A percentile compares a stretch with the other conserved stretches of the same genome.
Evolutionary conservation across 2,329 filamentous ascomycete genomes (phyloP).

Genomic region (Talaromyces verruculosus): DNA sequence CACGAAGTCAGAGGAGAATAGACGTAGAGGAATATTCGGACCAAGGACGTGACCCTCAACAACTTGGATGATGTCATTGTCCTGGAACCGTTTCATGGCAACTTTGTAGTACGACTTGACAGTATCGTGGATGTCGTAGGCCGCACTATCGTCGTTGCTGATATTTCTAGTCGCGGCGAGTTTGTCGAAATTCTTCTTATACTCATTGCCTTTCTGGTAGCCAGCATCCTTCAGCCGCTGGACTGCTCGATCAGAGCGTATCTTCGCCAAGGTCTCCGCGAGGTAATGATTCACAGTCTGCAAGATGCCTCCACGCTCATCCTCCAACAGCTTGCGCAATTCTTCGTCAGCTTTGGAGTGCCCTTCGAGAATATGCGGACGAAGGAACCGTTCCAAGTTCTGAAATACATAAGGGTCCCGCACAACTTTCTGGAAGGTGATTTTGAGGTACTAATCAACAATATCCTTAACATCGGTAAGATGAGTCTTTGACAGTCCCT

Average conservation of each 20-base stretch:
- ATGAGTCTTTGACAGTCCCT: not conserved
- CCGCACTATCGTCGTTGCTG: conserved; percentile 42
- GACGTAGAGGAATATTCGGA: conserved; percentile 50
- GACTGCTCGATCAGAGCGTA: conserved; percentile 25
- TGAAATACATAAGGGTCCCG: conserved; percentile 34
- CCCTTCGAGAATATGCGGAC: not conserved
- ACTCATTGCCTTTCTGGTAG: not conserved
- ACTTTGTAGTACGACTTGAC: conserved; percentile 64
- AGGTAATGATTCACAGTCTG: conserved; percentile 57
- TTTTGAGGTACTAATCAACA: conserved; percentile 14
- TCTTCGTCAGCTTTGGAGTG: conserved; percentile 45
- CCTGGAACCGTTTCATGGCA: conserved; percentile 61
- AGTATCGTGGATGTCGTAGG: conserved; percentile 60
- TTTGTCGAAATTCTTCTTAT: too few relatives aligned
- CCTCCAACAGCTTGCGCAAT: conserved; percentile 50
- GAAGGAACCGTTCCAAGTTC: conserved; percentile 38
- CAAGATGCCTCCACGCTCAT: conserved; percentile 49
- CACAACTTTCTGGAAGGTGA: not conserved
- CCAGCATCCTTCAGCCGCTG: conserved; percentile 19
- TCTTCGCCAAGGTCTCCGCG: conserved; percentile 40
- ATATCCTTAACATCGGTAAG: not conserved
- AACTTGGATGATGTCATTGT: conserved; percentile 60
- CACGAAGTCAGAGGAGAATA: conserved; percentile 55
- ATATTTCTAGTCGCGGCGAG: conserved; percentile 27
- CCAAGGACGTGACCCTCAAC: conserved; percentile 57